Evolutionary conservation across 2,329 filamentous ascomycete genomes (phyloP).

Genomic region (Zelopaecilomyces penicillatus): DNA sequence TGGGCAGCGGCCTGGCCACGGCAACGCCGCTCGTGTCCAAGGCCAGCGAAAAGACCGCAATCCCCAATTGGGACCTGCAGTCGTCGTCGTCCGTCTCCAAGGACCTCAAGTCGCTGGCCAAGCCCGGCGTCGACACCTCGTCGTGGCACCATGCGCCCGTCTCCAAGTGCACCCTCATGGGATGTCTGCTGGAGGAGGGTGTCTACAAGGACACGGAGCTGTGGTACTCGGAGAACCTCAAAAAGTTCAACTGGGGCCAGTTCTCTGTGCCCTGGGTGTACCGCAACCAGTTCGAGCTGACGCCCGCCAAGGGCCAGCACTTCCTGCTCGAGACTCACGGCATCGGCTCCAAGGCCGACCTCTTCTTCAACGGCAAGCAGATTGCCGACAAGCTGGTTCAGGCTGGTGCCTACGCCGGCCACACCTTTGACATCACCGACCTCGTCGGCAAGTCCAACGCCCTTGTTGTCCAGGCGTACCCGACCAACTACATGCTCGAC

Average conservation of each 20-base stretch:
- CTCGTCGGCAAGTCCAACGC: slow-evolving; percentile 36
- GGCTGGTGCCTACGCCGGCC: slow-evolving; percentile 48
- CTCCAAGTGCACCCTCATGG: slow-evolving; percentile 47
- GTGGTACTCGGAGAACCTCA: slow-evolving; percentile 45
- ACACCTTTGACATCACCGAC: slow-evolving; percentile 45
- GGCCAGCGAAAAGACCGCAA: slow-evolving; percentile 20
- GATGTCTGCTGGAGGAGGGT: slow-evolving; percentile 43
- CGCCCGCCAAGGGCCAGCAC: slow-evolving; percentile 26
- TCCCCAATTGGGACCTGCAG: slow-evolving; percentile 42
- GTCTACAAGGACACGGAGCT: slow-evolving; percentile 44
- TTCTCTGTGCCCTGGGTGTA: slow-evolving; percentile 53
- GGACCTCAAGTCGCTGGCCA: slow-evolving; percentile 32
- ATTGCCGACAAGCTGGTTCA: slow-evolving; percentile 41
- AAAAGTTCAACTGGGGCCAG: slow-evolving; percentile 32
- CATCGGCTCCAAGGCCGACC: slow-evolving; percentile 51
- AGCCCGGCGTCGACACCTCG: slow-evolving; percentile 34
- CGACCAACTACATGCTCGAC: slow-evolving; percentile 51
- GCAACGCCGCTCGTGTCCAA: slow-evolving; percentile 13
- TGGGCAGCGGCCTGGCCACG: slow-evolving; percentile 6
- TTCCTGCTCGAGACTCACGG: slow-evolving; percentile 50
- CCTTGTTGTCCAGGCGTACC: slow-evolving; percentile 44
- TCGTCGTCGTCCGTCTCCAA: slow-evolving; percentile 30
- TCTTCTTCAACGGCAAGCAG: slow-evolving; percentile 48
- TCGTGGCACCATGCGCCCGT: slow-evolving; percentile 41
- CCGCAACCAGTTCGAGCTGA: slow-evolving; percentile 41